Evolutionary conservation across 148 eudicot genomes (phyloP).

Genomic region (Nepenthes gracilis): DNA sequence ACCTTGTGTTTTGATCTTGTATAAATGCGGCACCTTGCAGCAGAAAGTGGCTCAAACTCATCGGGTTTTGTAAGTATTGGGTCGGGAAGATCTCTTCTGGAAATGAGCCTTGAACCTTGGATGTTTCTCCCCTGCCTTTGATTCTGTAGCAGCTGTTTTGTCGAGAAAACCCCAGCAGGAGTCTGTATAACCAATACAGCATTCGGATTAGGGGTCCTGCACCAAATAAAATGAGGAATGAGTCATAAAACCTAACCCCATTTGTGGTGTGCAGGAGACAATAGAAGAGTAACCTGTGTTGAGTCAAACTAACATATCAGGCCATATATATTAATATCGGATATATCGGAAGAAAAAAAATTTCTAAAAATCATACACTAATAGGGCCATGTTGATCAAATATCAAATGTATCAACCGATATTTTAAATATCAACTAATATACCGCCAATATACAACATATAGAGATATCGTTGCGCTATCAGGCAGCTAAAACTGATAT

Average conservation of each 20-base stretch:
- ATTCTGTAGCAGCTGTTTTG: slow-evolving; percentile 43
- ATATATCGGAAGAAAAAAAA: no score
- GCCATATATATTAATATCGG: no score
- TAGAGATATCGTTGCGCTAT: no score
- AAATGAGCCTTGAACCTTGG: slow-evolving; percentile 54
- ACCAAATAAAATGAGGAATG: slow-evolving; percentile 9
- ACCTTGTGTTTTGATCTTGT: slow-evolving; percentile 47
- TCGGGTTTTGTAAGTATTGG: slow-evolving; percentile 17
- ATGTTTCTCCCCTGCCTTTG: slow-evolving; percentile 33
- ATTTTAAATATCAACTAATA: no score
- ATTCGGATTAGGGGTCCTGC: slow-evolving; percentile 65
- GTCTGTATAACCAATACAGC: slow-evolving; percentile 61
- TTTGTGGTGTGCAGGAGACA: background rate
- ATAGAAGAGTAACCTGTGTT: no score
- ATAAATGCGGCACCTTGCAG: slow-evolving; percentile 81
- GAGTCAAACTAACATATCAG: no score
- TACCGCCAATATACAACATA: no score
- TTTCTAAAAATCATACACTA: no score
- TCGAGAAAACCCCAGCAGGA: slow-evolving; percentile 57
- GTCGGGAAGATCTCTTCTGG: slow-evolving; percentile 34
- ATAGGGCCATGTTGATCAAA: no score
- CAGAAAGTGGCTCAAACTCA: slow-evolving; percentile 34
- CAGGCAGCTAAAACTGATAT: no score
- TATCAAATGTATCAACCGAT: no score
- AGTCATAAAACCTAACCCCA: background rate